Evolutionary conservation across 208 protist species (phyloP).

Genomic region (Wallacemonas sp.): DNA sequence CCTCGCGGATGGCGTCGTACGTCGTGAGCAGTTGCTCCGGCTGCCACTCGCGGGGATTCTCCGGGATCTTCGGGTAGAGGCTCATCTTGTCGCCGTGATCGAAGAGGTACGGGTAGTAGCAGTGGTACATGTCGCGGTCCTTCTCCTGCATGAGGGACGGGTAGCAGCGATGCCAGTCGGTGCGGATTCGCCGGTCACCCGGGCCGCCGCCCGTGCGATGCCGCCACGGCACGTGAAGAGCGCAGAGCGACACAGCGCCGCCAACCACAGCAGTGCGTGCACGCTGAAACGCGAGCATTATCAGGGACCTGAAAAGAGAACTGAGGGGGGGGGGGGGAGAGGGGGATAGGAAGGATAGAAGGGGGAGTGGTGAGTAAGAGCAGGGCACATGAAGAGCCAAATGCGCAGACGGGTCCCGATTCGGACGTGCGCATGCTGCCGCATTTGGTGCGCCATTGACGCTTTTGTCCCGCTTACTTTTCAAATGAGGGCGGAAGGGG

Average conservation of each 20-base stretch:
- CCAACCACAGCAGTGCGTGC: not conserved
- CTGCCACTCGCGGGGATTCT: conserved; percentile 92
- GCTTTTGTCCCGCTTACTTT: too few species aligned
- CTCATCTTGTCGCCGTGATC: conserved; percentile 93
- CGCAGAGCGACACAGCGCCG: not conserved
- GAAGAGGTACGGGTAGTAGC: conserved; percentile 94
- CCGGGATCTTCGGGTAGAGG: conserved; percentile 91
- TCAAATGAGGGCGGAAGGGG: too few species aligned
- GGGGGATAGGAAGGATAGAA: conserved; percentile 20
- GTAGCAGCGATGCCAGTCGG: conserved; percentile 91
- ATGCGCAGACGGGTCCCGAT: too few species aligned
- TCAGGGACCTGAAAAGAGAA: not conserved
- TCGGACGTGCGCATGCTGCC: too few species aligned
- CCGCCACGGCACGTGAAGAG: conserved; percentile 31
- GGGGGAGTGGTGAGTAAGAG: conserved; percentile 18
- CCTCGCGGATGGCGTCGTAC: conserved; percentile 94
- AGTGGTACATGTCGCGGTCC: conserved; percentile 94
- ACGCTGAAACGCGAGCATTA: conserved; percentile 13
- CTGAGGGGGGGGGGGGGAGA: too few species aligned
- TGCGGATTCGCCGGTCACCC: conserved; percentile 81
- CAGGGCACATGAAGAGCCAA: not conserved
- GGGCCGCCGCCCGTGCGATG: conserved; percentile 75
- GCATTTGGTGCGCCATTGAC: too few species aligned
- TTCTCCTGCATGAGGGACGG: conserved; percentile 89
- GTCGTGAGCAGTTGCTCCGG: conserved; percentile 91